Evolutionary conservation across 306 rosid species (phyloP), one percentile per base, ranked within the genome.

Genomic region (Quercus parvula): DNA sequence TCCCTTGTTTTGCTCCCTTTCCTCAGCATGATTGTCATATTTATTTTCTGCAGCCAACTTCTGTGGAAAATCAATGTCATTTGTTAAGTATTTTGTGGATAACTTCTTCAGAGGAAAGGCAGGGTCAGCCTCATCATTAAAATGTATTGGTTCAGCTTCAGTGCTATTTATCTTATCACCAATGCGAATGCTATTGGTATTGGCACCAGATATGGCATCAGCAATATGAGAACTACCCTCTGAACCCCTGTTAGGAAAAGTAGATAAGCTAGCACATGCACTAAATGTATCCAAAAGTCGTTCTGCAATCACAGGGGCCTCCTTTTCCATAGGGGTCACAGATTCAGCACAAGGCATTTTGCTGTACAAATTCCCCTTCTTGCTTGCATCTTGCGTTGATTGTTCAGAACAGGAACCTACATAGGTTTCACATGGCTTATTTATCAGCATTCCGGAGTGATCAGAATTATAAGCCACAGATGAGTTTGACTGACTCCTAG

Each of bases 381-480:
- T 84, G 75, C 81, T 85, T 83, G 70, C 75, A 74, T 75, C 87
- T 74, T 81, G 74, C 63, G 73, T 56, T 70, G 77, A 75, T 81
- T 84, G 82, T 84, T 82, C 87, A 54, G 80, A 68, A 78, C 57
- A 74, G 76, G 83, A 38, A 56, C 19, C 78, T 55, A 35, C 33
- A n/a, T 78, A 75, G 67, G 38, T 28, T 63, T 56, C 72, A 67
- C 30, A 38, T 82, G 85, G 84, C 41, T 78, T 73, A 12, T 69
- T 75, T 9, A 76, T 44, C 66, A 57, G 54, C 62, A 71, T 57
- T 70, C 54, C 71, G 0, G 22, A 41, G 41, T 76, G 61, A 71
- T 56, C 27, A 10, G 83, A 77, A 77, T 67, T 77, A 74, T 62
- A 75, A 33, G 81, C 71, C 57, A 79, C 59, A 55, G 79, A 71